Percentiles rank a stretch among this genome's conserved stretches.
Evolutionary conservation across 2,329 filamentous ascomycete genomes (phyloP).

Genomic region (Uncinocarpus reesii): DNA sequence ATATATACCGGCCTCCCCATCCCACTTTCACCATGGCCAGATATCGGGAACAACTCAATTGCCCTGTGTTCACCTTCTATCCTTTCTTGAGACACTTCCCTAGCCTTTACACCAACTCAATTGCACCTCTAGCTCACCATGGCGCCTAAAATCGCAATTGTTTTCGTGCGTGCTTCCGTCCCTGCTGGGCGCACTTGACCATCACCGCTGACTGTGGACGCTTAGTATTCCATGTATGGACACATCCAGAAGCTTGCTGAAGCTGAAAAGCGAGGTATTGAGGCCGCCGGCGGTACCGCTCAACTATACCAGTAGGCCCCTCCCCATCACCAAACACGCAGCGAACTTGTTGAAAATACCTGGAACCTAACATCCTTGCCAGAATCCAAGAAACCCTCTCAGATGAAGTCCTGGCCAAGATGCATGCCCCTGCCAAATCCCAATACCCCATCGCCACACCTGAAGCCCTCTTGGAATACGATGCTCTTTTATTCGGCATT

Average conservation of each 20-base stretch:
- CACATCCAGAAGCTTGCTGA: conserved; percentile 76
- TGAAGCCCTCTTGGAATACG: conserved; percentile 59
- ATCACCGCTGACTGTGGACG: too few species aligned
- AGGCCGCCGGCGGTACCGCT: conserved; percentile 70
- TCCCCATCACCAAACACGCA: too few species aligned
- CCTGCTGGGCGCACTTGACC: too few species aligned
- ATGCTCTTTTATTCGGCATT: conserved; percentile 85
- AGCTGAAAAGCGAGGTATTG: conserved; percentile 82
- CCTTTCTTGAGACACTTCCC: neutral
- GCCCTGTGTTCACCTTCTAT: neutral
- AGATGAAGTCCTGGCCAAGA: conserved; percentile 73
- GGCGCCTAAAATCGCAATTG: conserved; percentile 81
- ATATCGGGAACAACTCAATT: conserved; percentile 3
- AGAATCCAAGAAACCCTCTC: conserved; percentile 78
- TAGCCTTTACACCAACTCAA: neutral
- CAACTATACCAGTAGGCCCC: conserved; percentile 65
- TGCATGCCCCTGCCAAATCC: conserved; percentile 74
- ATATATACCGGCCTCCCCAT: neutral
- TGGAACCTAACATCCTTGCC: neutral
- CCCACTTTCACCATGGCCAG: neutral
- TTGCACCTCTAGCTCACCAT: neutral
- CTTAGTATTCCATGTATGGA: conserved; percentile 85
- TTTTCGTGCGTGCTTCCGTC: conserved; percentile 55
- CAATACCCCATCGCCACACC: conserved; percentile 55
- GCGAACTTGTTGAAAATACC: neutral